These are phyloP conservation scores for Candida mesenterica DNA, from an alignment of 1,139 yeast genomes.

Conservation along the genomic window DNA sequence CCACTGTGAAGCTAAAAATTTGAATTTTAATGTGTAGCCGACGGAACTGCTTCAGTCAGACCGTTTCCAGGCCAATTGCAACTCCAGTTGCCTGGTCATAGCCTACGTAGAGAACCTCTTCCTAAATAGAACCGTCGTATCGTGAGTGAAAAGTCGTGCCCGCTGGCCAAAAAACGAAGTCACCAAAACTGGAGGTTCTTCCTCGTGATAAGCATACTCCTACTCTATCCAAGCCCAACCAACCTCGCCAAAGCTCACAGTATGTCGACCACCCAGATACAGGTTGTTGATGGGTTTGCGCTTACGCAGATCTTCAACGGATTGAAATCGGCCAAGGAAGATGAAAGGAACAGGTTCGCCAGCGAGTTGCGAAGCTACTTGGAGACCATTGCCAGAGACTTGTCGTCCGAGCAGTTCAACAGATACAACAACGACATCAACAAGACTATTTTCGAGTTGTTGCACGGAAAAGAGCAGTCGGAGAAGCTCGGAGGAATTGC, in stretches of 20 bases:
- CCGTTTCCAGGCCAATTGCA: no score
- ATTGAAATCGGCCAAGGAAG: conserved; percentile 47
- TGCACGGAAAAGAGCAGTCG: conserved; percentile 68
- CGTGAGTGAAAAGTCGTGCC: background rate
- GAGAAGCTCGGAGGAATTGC: conserved; percentile 88
- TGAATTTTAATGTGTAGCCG: no score
- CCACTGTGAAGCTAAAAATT: no score
- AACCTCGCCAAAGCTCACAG: no score
- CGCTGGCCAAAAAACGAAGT: no score
- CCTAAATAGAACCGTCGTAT: background rate
- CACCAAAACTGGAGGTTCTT: no score
- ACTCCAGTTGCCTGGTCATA: no score
- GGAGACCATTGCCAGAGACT: conserved; percentile 69
- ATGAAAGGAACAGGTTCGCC: conserved; percentile 60
- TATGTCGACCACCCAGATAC: conserved; percentile 33
- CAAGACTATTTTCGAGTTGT: conserved; percentile 80
- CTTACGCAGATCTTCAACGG: conserved; percentile 55
- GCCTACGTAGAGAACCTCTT: no score
- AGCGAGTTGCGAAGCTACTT: conserved; percentile 65
- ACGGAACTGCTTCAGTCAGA: no score
- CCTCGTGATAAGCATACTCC: background rate
- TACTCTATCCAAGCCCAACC: no score
- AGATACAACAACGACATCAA: conserved; percentile 83
- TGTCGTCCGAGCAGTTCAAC: conserved; percentile 74
- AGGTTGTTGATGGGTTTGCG: conserved; percentile 49